These are phyloP conservation scores for Phialophora chinensis DNA, from an alignment of 2,329 filamentous ascomycete genomes.

Conservation along the genomic window DNA sequence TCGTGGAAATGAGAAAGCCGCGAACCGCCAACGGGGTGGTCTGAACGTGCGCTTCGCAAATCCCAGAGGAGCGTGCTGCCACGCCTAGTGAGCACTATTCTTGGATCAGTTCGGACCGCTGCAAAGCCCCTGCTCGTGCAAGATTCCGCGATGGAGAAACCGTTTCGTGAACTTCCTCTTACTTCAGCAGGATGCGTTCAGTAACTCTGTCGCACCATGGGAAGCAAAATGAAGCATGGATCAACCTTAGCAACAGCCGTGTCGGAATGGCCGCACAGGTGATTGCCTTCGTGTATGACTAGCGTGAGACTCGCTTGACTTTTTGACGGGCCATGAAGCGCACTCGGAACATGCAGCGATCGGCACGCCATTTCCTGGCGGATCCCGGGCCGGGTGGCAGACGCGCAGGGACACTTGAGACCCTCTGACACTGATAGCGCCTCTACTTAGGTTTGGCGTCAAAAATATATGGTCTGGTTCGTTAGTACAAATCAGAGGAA, in stretches of 20 bases:
- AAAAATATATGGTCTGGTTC: background rate
- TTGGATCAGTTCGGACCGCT: background rate
- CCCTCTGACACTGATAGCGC: background rate
- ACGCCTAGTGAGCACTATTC: background rate
- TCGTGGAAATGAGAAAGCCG: constrained; percentile 46
- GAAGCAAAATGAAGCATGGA: background rate
- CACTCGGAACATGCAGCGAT: constrained; percentile 2
- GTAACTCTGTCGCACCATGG: background rate
- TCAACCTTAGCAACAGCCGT: background rate
- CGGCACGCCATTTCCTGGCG: background rate
- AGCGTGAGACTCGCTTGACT: background rate
- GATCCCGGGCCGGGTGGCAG: background rate
- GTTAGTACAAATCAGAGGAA: background rate
- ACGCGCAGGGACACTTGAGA: background rate
- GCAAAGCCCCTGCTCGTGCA: background rate
- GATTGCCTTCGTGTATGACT: background rate
- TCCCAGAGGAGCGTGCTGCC: background rate
- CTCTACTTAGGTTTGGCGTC: constrained; percentile 1
- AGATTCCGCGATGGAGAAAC: background rate
- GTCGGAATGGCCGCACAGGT: background rate
- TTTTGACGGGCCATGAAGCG: background rate
- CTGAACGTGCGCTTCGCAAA: background rate
- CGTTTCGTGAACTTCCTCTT: background rate
- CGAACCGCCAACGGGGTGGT: background rate
- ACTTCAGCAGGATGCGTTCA: background rate